Conservation (phyloP, 257 asterid genomes). For the Mitragyna speciosa region DNA sequence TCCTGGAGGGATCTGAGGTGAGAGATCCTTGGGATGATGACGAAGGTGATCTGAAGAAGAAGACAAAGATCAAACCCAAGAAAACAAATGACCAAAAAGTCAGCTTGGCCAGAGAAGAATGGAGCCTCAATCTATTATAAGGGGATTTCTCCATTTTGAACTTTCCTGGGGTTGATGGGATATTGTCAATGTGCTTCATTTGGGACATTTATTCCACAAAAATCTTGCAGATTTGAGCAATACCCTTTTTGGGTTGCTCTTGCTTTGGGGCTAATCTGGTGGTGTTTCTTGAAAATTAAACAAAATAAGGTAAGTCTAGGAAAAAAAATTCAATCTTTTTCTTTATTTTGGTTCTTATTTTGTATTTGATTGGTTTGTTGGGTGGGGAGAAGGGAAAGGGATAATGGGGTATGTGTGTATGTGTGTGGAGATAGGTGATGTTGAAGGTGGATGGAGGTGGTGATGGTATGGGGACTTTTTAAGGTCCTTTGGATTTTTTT, state of each 20-base stretch:
- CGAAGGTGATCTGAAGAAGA: slow-evolving; percentile 75
- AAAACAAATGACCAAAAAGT: slow-evolving; percentile 87
- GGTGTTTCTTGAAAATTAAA: slow-evolving; percentile 21
- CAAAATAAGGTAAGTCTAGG: slow-evolving; percentile 16
- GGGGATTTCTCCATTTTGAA: slow-evolving; percentile 95
- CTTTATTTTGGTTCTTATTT: neutral
- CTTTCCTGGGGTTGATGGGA: slow-evolving; percentile 85
- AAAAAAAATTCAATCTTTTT: slow-evolving; percentile 29
- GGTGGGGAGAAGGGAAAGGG: slow-evolving; percentile 17
- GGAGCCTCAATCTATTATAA: slow-evolving; percentile 64
- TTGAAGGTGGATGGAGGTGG: slow-evolving; percentile 16
- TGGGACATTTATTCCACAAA: slow-evolving; percentile 32
- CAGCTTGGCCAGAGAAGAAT: slow-evolving; percentile 76
- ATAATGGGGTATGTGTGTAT: slow-evolving; percentile 11
- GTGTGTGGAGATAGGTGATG: slow-evolving; percentile 13
- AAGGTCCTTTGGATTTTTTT: slow-evolving; percentile 9
- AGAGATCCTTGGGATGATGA: slow-evolving; percentile 38
- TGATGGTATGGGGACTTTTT: slow-evolving; percentile 13
- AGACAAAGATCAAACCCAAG: slow-evolving; percentile 71
- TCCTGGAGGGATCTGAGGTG: slow-evolving; percentile 74
- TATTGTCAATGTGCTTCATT: slow-evolving; percentile 86
- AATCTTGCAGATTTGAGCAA: slow-evolving; percentile 38
- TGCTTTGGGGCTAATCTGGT: slow-evolving; percentile 17
- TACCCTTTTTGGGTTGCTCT: slow-evolving; percentile 33
- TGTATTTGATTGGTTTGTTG: slow-evolving; percentile 12